These are phyloP conservation scores for Neocatenulostroma microsporum DNA, from an alignment of 2,329 filamentous ascomycete species.

Conservation along the genomic window DNA sequence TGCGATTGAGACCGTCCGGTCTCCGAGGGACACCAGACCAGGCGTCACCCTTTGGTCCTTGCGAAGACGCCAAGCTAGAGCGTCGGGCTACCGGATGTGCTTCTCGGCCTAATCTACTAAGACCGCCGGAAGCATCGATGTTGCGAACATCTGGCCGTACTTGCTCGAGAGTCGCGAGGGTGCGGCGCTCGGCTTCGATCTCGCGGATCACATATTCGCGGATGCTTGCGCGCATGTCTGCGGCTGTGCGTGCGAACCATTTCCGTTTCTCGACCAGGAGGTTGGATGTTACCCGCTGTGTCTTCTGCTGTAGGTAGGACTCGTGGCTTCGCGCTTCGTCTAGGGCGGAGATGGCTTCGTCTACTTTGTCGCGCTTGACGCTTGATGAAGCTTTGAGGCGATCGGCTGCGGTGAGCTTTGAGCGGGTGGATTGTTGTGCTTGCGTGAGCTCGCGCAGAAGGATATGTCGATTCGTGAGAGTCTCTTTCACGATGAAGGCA, in stretches of 20 bases:
- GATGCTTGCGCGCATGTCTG: constrained; percentile 75
- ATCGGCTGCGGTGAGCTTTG: constrained; percentile 77
- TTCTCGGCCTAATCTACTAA: constrained; percentile 84
- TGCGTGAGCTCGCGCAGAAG: constrained; percentile 87
- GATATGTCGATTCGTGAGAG: constrained; percentile 94
- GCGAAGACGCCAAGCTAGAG: constrained; percentile 75
- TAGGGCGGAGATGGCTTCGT: constrained; percentile 86
- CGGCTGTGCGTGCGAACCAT: constrained; percentile 81
- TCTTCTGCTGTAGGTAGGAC: constrained; percentile 73
- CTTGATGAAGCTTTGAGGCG: constrained; percentile 78
- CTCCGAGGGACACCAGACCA: constrained; percentile 91
- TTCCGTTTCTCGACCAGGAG: constrained; percentile 78
- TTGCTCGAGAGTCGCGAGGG: constrained; percentile 83
- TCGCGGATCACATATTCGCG: constrained; percentile 89
- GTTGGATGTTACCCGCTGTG: constrained; percentile 79
- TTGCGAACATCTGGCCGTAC: constrained; percentile 87
- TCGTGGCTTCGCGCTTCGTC: constrained; percentile 83
- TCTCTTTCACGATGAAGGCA: constrained; percentile 96
- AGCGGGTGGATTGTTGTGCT: constrained; percentile 76
- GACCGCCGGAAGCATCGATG: constrained; percentile 83
- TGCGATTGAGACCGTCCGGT: constrained; percentile 68
- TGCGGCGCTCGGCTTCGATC: constrained; percentile 90
- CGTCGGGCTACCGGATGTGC: constrained; percentile 69
- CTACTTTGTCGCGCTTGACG: constrained; percentile 89
- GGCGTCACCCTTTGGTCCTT: constrained; percentile 94